Conservation (phyloP, 2,329 filamentous ascomycete genomes). For the Penicillium sp. region DNA sequence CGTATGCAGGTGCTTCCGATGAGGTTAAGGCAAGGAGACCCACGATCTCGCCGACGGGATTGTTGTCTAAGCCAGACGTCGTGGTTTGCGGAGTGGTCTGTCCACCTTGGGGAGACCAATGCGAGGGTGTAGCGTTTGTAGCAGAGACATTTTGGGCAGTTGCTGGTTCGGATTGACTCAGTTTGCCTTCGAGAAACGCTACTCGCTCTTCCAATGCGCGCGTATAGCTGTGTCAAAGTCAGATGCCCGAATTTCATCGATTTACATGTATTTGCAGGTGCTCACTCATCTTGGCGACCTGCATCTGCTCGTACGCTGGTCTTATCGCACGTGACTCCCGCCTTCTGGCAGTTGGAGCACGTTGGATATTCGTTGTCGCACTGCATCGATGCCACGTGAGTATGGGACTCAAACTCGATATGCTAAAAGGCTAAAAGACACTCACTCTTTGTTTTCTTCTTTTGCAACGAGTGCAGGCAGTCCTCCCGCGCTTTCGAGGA, state of each 20-base stretch:
- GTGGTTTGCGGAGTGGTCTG: slow-evolving; percentile 19
- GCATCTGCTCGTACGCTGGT: slow-evolving; percentile 42
- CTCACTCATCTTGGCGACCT: slow-evolving; percentile 37
- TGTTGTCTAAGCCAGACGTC: slow-evolving; percentile 30
- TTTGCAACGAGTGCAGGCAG: slow-evolving; percentile 49
- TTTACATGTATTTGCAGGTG: neutral
- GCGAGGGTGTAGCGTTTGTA: slow-evolving; percentile 17
- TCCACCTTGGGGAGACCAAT: slow-evolving; percentile 24
- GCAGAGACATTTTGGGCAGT: slow-evolving; percentile 14
- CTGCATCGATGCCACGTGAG: slow-evolving; percentile 21
- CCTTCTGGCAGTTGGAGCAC: slow-evolving; percentile 48
- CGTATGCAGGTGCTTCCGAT: slow-evolving; percentile 50
- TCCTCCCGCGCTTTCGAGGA: slow-evolving; percentile 47
- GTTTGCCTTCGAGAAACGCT: slow-evolving; percentile 41
- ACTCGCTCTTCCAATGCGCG: slow-evolving; percentile 45
- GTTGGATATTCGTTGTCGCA: slow-evolving; percentile 48
- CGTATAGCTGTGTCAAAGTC: slow-evolving; percentile 36
- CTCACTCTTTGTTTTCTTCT: slow-evolving; percentile 49
- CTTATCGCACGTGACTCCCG: slow-evolving; percentile 46
- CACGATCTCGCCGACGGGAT: slow-evolving; percentile 48
- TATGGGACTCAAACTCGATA: slow-evolving; percentile 28
- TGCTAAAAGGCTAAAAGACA: too few relatives aligned
- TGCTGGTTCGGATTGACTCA: slow-evolving; percentile 19
- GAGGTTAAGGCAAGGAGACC: slow-evolving; percentile 50
- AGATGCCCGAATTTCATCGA: neutral